Conservation (phyloP, 2,329 filamentous ascomycete species). For the Ceratocystis cubensis region DNA sequence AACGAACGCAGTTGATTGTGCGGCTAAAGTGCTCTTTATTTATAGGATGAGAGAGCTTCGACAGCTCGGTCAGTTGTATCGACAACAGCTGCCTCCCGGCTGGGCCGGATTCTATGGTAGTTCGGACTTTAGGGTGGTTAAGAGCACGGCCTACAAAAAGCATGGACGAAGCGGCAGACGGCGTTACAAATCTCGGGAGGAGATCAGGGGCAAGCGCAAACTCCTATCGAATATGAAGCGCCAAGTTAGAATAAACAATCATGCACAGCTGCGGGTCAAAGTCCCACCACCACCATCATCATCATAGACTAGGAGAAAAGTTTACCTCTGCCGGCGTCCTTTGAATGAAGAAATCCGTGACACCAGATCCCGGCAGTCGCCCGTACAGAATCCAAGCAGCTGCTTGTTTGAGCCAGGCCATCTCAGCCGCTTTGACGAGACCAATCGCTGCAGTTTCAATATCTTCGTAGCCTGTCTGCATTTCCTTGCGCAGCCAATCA, state of each 20-base stretch:
- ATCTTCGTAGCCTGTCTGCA: slow-evolving; percentile 79
- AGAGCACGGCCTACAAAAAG: slow-evolving; percentile 83
- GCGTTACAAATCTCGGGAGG: slow-evolving; percentile 67
- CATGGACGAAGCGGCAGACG: slow-evolving; percentile 65
- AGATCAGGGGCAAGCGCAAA: slow-evolving; percentile 48
- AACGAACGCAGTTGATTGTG: slow-evolving; percentile 61
- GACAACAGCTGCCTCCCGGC: slow-evolving; percentile 49
- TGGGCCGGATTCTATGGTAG: slow-evolving; percentile 33
- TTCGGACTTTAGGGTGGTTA: slow-evolving; percentile 60
- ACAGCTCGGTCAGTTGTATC: slow-evolving; percentile 56
- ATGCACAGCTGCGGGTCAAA: slow-evolving; percentile 3
- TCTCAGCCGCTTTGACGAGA: slow-evolving; percentile 67
- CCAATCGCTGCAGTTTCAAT: slow-evolving; percentile 64
- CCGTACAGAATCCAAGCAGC: slow-evolving; percentile 88
- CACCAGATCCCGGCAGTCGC: slow-evolving; percentile 61
- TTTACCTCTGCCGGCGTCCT: slow-evolving; percentile 27
- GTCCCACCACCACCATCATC: not conserved
- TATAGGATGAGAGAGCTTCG: slow-evolving; percentile 39
- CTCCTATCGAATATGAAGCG: slow-evolving; percentile 24
- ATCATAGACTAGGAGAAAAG: not conserved
- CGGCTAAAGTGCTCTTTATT: slow-evolving; percentile 41
- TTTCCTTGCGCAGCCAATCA: slow-evolving; percentile 58
- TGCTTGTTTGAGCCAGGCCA: slow-evolving; percentile 80
- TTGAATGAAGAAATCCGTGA: slow-evolving; percentile 61
- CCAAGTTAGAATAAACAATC: not conserved